Evolutionary conservation across 441 rosid species (phyloP).

Genomic region (Pelargonium myrrhifolium): DNA sequence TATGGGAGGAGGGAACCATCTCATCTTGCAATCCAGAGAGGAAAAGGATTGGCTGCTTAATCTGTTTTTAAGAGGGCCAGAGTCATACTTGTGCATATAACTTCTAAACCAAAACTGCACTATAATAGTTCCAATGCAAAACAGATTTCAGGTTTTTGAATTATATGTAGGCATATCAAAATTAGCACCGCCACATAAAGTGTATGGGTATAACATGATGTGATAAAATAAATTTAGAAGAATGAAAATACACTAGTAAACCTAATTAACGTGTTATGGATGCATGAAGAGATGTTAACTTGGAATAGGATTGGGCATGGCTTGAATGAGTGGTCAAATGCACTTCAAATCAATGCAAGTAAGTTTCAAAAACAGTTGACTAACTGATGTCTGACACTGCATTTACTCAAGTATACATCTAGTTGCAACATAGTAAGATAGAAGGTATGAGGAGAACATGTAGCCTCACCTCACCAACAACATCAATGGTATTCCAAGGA

Average conservation of each 20-base stretch:
- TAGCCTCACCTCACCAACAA: constrained; percentile 64
- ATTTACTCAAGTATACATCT: not conserved
- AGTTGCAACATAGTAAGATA: not conserved
- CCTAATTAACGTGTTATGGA: not conserved
- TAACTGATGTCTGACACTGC: not conserved
- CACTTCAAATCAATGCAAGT: not conserved
- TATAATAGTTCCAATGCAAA: not conserved
- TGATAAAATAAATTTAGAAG: not conserved
- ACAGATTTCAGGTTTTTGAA: not conserved
- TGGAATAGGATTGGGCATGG: not conserved
- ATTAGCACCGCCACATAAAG: not conserved
- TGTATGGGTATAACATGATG: not conserved
- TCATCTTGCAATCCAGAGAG: constrained; percentile 96
- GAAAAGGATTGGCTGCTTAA: constrained; percentile 82
- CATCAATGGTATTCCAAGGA: constrained; percentile 88
- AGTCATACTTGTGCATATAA: not conserved
- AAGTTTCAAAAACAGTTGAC: not conserved
- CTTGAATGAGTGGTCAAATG: not conserved
- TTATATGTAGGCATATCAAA: constrained; percentile 1
- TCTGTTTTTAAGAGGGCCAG: constrained; percentile 36
- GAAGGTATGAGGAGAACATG: constrained; percentile 3
- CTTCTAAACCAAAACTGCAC: not conserved
- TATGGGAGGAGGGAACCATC: constrained; percentile 92
- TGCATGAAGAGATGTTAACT: not conserved
- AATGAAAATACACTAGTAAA: not conserved